Evolutionary conservation across 352 stramenopile species (phyloP).

Genomic region (Phytophthora syringae): DNA sequence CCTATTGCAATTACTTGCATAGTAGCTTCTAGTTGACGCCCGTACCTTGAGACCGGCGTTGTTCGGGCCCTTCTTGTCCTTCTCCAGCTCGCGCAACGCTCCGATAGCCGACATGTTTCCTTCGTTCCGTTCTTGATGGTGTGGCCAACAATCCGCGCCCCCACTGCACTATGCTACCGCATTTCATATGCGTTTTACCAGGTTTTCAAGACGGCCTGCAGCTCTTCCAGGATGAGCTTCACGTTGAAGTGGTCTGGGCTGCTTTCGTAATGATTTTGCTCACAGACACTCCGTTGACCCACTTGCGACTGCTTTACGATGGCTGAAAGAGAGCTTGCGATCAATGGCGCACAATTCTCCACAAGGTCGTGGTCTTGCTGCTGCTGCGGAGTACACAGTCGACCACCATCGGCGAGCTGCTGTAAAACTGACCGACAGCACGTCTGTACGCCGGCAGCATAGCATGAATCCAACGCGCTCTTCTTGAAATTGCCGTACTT

Average conservation of each 20-base stretch:
- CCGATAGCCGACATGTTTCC: constrained; percentile 82
- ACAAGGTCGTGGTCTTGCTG: constrained; percentile 60
- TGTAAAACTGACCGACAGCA: constrained; percentile 56
- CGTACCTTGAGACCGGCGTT: constrained; percentile 66
- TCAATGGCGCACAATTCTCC: constrained; percentile 55
- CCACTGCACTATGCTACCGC: constrained; percentile 1
- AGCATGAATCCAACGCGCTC: constrained; percentile 56
- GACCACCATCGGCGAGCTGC: constrained; percentile 50
- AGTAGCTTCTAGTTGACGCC: background rate
- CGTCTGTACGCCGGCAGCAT: constrained; percentile 38
- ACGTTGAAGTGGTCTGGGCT: constrained; percentile 26
- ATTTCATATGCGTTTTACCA: constrained; percentile 36
- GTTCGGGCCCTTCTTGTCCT: constrained; percentile 79
- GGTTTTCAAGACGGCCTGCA: constrained; percentile 35
- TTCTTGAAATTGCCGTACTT: constrained; percentile 68
- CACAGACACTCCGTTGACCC: background rate
- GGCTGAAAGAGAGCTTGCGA: constrained; percentile 54
- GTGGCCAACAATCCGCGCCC: constrained; percentile 44
- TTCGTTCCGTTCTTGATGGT: constrained; percentile 30
- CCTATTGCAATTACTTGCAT: background rate
- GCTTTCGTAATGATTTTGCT: background rate
- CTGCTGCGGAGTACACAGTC: constrained; percentile 59
- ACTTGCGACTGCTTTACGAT: constrained; percentile 40
- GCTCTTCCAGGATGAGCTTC: constrained; percentile 33
- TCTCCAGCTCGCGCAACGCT: constrained; percentile 83